Evolutionary conservation across 1,284 basidiomycete genomes (phyloP), one percentile per base, ranked within the genome.

Genomic region (Erythrobasidium hasegawianum): DNA sequence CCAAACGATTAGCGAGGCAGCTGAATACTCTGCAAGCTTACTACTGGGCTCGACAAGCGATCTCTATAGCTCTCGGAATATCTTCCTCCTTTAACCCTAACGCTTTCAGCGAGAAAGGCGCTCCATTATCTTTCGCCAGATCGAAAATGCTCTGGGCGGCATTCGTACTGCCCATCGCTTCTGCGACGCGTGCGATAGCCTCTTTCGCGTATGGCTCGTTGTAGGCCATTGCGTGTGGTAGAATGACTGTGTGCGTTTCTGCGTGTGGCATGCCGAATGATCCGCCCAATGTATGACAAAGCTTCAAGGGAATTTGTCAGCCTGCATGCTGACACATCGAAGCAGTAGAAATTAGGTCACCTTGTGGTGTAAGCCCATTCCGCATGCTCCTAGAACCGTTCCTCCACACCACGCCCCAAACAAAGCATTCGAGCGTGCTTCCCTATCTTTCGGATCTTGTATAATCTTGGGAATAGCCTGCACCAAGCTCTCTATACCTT

Each of bases 291-390:
- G 33, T 33, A 33, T 33, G 33, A 11, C 33, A 33, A 11, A 33
- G 33, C 33, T 33, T 67, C 69, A 66, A 70, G 71, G 59, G n/a
- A n/a, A 62, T 66, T 24, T 18, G n/a, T 39, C 8, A n/a, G 13
- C 38, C 13, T 29, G 9, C 9, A 1, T 13, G 18, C n/a, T n/a
- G n/a, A n/a, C n/a, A n/a, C n/a, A n/a, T n/a, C 11, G 5, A 11
- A 5, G 33, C 4, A 11, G 11, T 11, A 11, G 11, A 11, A 33
- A 4, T 33, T 4, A 4, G 33, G 79, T 80, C n/a, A 81, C 75
- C 71, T 81, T 81, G 72, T 81, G 81, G 68, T 82, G 81, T 11
- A 82, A 70, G n/a, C 75, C 76, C 78, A 81, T 79, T 26, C 77
- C 76, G 11, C 80, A 79, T 2, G 76, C 72, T 16, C 79, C 80